A percentile compares a stretch with the other conserved stretches of the same genome.
Evolutionary conservation across 352 stramenopile genomes (phyloP).

Genomic region (Globisporangium barbulae): DNA sequence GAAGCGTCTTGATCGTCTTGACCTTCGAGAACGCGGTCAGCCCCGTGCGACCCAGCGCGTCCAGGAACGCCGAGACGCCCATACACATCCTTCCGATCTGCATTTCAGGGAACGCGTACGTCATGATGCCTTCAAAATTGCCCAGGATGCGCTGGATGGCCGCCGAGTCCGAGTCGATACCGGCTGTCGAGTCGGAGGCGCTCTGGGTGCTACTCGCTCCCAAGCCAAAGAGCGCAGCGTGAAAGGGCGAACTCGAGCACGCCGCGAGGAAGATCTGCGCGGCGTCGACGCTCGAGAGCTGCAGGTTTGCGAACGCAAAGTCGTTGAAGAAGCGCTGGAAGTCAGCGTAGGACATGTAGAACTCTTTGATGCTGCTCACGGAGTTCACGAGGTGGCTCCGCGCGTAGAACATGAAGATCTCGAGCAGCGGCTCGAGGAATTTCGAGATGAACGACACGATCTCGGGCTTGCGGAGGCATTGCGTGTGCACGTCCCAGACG

Average conservation of each 20-base stretch:
- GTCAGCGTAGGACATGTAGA: conserved; percentile 68
- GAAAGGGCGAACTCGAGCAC: conserved; percentile 53
- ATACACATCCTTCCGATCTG: conserved; percentile 66
- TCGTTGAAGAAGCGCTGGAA: conserved; percentile 77
- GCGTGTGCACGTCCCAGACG: conserved; percentile 48
- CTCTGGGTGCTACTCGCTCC: conserved; percentile 6
- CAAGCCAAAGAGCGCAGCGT: conserved; percentile 24
- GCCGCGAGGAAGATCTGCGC: conserved; percentile 68
- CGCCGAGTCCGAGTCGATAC: conserved; percentile 4
- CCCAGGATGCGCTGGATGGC: conserved; percentile 43
- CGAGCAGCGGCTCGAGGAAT: conserved; percentile 58
- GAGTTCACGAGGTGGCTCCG: conserved; percentile 46
- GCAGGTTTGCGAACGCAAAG: conserved; percentile 66
- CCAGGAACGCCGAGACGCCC: conserved; percentile 66
- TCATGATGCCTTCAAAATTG: conserved; percentile 45
- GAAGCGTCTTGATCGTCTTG: conserved; percentile 39
- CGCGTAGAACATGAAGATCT: conserved; percentile 81
- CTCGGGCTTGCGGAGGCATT: conserved; percentile 40
- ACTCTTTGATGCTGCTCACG: conserved; percentile 40
- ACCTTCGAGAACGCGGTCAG: conserved; percentile 52
- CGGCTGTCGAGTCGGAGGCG: background rate
- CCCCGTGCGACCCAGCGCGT: conserved; percentile 51
- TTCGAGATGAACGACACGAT: conserved; percentile 62
- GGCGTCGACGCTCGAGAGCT: conserved; percentile 64
- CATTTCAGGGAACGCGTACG: conserved; percentile 37